These are phyloP conservation scores for Didymella lethalis DNA, from an alignment of 2,329 filamentous ascomycete species.

Conservation along the genomic window DNA sequence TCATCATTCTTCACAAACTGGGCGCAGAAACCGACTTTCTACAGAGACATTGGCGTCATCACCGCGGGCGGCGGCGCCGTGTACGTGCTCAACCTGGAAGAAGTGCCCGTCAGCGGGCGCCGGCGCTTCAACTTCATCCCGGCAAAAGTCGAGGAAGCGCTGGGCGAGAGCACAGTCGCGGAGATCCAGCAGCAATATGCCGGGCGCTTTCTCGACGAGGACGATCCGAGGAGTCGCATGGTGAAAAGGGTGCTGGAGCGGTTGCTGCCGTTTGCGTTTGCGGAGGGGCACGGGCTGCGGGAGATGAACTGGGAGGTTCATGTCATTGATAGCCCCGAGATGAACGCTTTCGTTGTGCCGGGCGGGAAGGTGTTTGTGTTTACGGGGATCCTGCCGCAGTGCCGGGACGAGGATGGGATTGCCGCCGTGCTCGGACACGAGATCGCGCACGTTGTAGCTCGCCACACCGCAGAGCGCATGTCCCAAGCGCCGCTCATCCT, in stretches of 20 bases:
- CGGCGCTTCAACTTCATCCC: conserved; percentile 75
- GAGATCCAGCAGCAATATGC: conserved; percentile 64
- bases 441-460: conserved; percentile 72
- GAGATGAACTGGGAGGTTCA: conserved; percentile 70
- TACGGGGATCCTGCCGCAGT: conserved; percentile 74
- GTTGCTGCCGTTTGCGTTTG: conserved; percentile 69
- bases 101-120: conserved; percentile 75
- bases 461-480: conserved; percentile 64
- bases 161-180: conserved; percentile 64
- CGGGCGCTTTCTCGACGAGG: conserved; percentile 64
- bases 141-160: conserved; percentile 62
- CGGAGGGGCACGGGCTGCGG: conserved; percentile 55
- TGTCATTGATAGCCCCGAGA: conserved; percentile 73
- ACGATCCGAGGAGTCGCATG: conserved; percentile 63
- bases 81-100: conserved; percentile 74
- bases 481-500: conserved; percentile 54
- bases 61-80: conserved; percentile 59
- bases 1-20: conserved; percentile 48
- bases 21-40: conserved; percentile 57
- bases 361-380: conserved; percentile 83
- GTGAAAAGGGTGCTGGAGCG: conserved; percentile 71
- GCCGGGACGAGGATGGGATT: conserved; percentile 71
- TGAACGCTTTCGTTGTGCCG: conserved; percentile 80
- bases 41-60: conserved; percentile 55
- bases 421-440: conserved; percentile 81